These are phyloP conservation scores for Aspergillus coremiiformis DNA, from an alignment of 495 filamentous ascomycete genomes.

Conservation along the genomic window DNA sequence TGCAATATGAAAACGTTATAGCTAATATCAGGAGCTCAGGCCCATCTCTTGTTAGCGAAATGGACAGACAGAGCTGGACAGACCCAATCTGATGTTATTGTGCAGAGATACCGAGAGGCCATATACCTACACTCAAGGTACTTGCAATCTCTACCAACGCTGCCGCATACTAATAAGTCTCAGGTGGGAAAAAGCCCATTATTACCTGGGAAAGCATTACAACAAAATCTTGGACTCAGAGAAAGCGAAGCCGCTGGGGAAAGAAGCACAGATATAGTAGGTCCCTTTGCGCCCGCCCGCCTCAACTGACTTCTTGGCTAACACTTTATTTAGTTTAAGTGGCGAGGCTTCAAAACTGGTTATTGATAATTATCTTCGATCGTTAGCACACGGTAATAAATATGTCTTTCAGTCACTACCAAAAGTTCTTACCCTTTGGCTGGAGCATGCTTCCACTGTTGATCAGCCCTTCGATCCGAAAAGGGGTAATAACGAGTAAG, in stretches of 20 bases:
- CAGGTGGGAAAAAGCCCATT: constrained; percentile 94
- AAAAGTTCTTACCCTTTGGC: constrained; percentile 83
- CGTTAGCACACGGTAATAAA: constrained; percentile 80
- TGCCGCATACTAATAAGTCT: constrained; percentile 6
- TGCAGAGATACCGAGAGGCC: constrained; percentile 71
- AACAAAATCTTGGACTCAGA: constrained; percentile 92
- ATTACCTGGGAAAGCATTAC: constrained; percentile 95
- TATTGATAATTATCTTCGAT: constrained; percentile 86
- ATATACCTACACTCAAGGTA: constrained; percentile 40
- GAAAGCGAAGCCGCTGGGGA: constrained; percentile 62
- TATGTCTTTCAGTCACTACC: constrained; percentile 92
- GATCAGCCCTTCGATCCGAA: constrained; percentile 60
- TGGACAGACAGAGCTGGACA: constrained; percentile 93
- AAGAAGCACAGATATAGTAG: constrained; percentile 49
- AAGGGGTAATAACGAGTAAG: constrained; percentile 51
- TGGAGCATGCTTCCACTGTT: constrained; percentile 76
- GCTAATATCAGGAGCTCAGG: constrained; percentile 30
- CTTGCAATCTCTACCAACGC: neutral
- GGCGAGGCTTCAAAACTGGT: constrained; percentile 85
- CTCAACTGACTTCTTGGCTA: neutral
- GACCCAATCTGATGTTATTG: constrained; percentile 69
- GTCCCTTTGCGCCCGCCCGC: constrained; percentile 3
- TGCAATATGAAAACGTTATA: neutral
- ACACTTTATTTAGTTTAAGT: constrained; percentile 31
- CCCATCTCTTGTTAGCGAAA: constrained; percentile 83